These are phyloP conservation scores for Toxoplasma gondii DNA, from an alignment of 169 alveolate genomes.

Conservation along the genomic window DNA sequence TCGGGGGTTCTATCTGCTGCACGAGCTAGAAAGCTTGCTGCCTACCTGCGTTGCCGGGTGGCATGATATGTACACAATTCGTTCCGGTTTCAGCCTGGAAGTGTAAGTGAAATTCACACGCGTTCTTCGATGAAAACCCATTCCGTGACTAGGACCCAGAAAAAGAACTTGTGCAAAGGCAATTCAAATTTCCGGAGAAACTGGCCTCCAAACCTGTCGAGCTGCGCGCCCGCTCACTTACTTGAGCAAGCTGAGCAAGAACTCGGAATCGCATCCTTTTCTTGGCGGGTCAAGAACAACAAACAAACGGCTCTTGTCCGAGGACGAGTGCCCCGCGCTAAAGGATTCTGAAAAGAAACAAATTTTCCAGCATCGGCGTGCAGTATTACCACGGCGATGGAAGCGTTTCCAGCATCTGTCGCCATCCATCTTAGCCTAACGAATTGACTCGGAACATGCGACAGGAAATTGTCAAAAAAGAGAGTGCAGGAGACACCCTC, in stretches of 20 bases:
- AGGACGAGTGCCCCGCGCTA: not conserved
- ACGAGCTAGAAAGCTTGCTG: not conserved
- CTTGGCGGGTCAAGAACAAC: conserved; percentile 27
- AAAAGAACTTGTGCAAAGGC: not conserved
- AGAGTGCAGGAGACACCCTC: no score
- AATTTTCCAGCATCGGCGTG: not conserved
- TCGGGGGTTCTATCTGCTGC: no score
- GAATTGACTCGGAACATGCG: no score
- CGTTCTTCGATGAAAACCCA: not conserved
- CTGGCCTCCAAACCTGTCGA: not conserved
- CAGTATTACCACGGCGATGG: no score
- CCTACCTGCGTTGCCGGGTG: conserved; percentile 45
- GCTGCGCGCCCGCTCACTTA: not conserved
- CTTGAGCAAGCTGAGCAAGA: not conserved
- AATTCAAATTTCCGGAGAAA: not conserved
- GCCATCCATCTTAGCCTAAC: no score
- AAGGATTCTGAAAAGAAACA: not conserved
- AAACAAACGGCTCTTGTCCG: not conserved
- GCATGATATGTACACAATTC: conserved; percentile 29
- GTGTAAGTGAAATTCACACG: not conserved
- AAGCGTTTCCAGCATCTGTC: no score
- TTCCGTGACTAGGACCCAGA: not conserved
- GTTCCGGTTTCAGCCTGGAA: not conserved
- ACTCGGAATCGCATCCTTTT: not conserved
- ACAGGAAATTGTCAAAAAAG: no score